Evolutionary conservation across 1,284 basidiomycete species (phyloP).

Genomic region (Fomes fomentarius): DNA sequence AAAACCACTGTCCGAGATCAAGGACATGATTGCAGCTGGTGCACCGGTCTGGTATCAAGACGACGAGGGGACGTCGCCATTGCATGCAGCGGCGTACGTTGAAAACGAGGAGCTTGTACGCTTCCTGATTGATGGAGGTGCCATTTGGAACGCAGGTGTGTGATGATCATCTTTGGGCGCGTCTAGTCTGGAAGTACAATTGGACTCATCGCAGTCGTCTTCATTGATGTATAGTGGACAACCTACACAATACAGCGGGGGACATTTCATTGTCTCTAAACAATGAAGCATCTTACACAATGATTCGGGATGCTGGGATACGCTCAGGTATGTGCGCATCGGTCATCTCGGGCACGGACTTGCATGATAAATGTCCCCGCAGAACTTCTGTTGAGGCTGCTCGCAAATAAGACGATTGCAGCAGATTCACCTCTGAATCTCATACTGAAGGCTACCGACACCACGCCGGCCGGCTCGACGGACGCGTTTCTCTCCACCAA

Average conservation of each 20-base stretch:
- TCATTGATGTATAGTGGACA: conserved; percentile 58
- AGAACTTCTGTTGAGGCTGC: conserved; percentile 72
- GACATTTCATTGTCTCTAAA: conserved; percentile 90
- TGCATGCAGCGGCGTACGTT: conserved; percentile 89
- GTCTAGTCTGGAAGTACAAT: no score
- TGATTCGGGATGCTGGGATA: conserved; percentile 86
- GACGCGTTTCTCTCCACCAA: conserved; percentile 75
- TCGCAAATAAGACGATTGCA: conserved; percentile 46
- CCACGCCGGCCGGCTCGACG: conserved; percentile 75
- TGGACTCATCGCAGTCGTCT: not conserved
- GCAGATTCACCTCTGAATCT: conserved; percentile 47
- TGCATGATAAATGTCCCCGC: conserved; percentile 8
- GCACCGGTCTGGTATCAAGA: conserved; percentile 95
- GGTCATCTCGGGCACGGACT: conserved; percentile 7
- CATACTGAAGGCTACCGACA: conserved; percentile 59
- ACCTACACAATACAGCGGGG: conserved; percentile 79
- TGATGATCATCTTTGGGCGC: no score
- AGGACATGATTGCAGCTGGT: conserved; percentile 62
- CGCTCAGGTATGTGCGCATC: conserved; percentile 63
- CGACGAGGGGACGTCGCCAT: conserved; percentile 75
- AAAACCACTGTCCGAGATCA: conserved; percentile 52
- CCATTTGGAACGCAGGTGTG: conserved; percentile 93
- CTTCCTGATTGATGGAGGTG: conserved; percentile 79
- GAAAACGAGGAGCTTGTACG: conserved; percentile 67
- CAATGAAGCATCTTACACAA: conserved; percentile 69